Conservation (phyloP, 2,329 filamentous ascomycete genomes). For the Cladorrhinum sp. region DNA sequence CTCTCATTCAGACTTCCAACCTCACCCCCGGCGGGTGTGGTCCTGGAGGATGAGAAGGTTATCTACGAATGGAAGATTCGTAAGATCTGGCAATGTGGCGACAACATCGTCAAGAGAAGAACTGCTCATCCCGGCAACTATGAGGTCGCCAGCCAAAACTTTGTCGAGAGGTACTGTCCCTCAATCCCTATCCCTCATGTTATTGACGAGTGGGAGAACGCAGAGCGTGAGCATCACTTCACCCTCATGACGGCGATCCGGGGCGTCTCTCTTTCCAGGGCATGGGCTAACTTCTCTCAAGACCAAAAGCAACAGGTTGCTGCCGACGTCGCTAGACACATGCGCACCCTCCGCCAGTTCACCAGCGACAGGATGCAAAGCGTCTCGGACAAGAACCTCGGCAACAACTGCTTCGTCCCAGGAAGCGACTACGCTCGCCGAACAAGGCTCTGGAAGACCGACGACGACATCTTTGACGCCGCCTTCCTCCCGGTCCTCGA, state of each 20-base stretch:
- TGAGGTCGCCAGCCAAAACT: not conserved
- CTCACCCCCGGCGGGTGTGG: not conserved
- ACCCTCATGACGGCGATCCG: constrained; percentile 6
- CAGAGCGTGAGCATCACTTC: not conserved
- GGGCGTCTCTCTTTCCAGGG: constrained; percentile 8
- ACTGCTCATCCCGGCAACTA: not conserved
- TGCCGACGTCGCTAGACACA: not conserved
- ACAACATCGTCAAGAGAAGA: not conserved
- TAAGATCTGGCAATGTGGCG: not conserved
- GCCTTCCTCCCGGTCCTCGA: not conserved
- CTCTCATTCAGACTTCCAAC: not conserved
- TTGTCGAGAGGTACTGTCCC: not conserved
- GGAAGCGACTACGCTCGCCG: not conserved
- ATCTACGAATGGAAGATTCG: not conserved
- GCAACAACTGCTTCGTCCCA: constrained; percentile 12
- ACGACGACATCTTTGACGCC: constrained; percentile 4
- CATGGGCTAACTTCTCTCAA: not conserved
- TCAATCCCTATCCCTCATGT: constrained; percentile 8
- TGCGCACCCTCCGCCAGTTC: constrained; percentile 3
- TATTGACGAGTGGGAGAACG: constrained; percentile 11
- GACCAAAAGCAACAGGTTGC: not conserved
- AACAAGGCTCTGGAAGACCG: not conserved
- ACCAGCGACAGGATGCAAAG: not conserved
- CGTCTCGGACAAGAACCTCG: not conserved
- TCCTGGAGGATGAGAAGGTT: not conserved